These are phyloP conservation scores for Pyrenophora teres DNA, from an alignment of 2,329 filamentous ascomycete species.

Conservation along the genomic window DNA sequence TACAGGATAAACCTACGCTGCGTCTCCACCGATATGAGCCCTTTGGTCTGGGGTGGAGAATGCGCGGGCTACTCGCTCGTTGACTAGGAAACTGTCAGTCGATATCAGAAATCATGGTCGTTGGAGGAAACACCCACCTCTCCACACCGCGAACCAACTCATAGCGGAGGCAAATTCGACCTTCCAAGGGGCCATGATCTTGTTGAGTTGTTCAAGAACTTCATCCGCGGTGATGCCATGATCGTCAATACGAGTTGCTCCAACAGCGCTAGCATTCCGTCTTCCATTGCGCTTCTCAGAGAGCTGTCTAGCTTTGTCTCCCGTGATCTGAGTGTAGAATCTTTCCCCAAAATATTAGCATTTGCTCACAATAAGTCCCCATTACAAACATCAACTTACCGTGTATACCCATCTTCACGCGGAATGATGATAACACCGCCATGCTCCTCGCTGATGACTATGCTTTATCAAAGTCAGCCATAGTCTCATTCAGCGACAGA, in stretches of 20 bases:
- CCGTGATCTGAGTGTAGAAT: conserved; percentile 39
- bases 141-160: conserved; percentile 47
- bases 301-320: conserved; percentile 11
- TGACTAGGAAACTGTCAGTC: conserved; percentile 23
- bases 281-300: not conserved
- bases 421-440: conserved; percentile 41
- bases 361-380: too few species aligned
- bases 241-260: conserved; percentile 22
- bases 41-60: conserved; percentile 39
- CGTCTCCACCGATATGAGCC: conserved; percentile 37
- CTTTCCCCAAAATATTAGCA: conserved; percentile 7
- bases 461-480: too few species aligned
- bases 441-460: not conserved
- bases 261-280: not conserved
- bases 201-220: conserved; percentile 42
- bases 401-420: conserved; percentile 33
- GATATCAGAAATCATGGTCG: not conserved
- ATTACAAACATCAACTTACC: conserved; percentile 18
- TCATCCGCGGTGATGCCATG: conserved; percentile 47
- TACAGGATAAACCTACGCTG: not conserved
- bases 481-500: too few species aligned
- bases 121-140: not conserved
- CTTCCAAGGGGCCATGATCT: conserved; percentile 43
- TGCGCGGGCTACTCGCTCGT: conserved; percentile 40
- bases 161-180: conserved; percentile 38